Conservation (phyloP, 2,329 filamentous ascomycete genomes). For the Colletotrichum eleusines region DNA sequence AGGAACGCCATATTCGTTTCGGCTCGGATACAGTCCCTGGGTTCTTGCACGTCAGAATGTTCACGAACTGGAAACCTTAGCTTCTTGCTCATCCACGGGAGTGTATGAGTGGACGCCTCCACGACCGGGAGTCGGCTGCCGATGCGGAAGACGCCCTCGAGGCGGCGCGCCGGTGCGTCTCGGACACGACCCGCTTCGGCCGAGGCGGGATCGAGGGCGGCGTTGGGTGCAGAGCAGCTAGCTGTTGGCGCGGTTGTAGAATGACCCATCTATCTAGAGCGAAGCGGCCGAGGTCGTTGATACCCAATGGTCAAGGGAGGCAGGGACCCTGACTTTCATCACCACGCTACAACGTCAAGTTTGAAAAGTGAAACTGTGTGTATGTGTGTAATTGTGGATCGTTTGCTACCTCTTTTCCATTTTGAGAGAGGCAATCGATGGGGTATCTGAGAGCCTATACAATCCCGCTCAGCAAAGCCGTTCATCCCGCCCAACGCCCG, state of each 20-base stretch:
- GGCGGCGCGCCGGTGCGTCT: neutral
- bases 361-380: neutral
- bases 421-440: constrained; percentile 4
- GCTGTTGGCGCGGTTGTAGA: neutral
- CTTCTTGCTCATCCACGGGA: neutral
- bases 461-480: constrained; percentile 37
- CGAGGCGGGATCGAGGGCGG: neutral
- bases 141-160: neutral
- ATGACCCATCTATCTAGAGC: neutral
- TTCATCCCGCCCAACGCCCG: constrained; percentile 39
- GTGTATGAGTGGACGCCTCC: neutral
- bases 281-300: constrained; percentile 25
- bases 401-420: neutral
- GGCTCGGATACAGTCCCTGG: neutral
- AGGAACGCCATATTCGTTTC: neutral
- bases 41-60: neutral
- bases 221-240: neutral
- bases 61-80: too few species aligned
- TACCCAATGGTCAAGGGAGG: constrained; percentile 32
- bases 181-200: neutral
- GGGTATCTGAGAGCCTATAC: constrained; percentile 39
- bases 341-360: neutral
- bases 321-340: constrained; percentile 1
- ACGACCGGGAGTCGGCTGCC: neutral
- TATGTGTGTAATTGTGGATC: constrained; percentile 5